Evolutionary conservation across 1,139 yeast genomes (phyloP).

Genomic region (Entelexis paramagnoliae): DNA sequence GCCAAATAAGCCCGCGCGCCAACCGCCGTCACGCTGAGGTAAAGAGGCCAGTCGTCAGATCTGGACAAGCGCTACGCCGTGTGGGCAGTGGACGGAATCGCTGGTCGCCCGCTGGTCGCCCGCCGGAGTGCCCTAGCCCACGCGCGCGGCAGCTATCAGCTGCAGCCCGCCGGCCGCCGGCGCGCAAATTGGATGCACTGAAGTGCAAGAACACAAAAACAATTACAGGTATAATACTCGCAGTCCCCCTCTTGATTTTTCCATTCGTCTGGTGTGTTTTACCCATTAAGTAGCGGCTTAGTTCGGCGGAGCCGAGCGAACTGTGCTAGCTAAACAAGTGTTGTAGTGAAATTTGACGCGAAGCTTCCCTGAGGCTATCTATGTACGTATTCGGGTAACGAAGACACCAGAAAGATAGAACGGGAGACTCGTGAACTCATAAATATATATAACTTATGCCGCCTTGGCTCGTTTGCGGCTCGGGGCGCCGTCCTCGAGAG

Average conservation of each 20-base stretch:
- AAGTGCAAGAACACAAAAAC: no score
- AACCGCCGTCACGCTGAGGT: not conserved
- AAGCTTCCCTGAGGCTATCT: not conserved
- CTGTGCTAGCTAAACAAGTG: no score
- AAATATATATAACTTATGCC: slow-evolving; percentile 3
- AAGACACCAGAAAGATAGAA: not conserved
- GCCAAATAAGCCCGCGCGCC: not conserved
- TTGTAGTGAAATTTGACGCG: not conserved
- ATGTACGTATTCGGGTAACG: not conserved
- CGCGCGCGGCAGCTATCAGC: not conserved
- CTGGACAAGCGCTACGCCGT: not conserved
- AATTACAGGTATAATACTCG: no score
- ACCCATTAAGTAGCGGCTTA: no score
- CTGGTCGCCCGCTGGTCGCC: no score
- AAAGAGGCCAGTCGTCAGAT: not conserved
- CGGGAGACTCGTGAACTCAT: not conserved
- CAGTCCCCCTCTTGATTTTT: no score
- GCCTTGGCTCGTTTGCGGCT: slow-evolving; percentile 7
- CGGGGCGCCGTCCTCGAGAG: slow-evolving; percentile 1
- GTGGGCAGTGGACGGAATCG: not conserved
- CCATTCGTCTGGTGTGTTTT: no score
- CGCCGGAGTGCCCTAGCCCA: not conserved
- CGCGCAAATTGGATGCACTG: no score
- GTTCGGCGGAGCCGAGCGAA: no score
- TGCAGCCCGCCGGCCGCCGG: no score